Conservation (phyloP, 768 basidiomycete genomes). For the Glaciozyma antarctica region DNA sequence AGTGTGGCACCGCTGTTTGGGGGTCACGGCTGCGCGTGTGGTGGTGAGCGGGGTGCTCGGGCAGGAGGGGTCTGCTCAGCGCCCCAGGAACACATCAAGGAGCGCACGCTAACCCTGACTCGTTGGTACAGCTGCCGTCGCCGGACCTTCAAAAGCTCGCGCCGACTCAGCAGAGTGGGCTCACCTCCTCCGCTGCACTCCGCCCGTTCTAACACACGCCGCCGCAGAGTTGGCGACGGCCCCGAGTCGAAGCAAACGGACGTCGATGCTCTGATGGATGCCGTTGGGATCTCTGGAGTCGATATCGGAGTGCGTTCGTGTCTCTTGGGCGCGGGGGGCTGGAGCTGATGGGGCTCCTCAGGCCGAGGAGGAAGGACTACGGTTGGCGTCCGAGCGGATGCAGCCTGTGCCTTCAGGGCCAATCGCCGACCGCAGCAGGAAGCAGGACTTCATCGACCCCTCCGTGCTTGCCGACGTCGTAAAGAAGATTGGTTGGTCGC, state of each 20-base stretch:
- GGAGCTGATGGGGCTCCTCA: slow-evolving; percentile 37
- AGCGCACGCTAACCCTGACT: too few relatives aligned
- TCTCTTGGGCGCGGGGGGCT: too few relatives aligned
- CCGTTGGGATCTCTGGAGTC: slow-evolving; percentile 28
- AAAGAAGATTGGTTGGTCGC: slow-evolving; percentile 46
- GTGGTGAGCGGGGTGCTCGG: too few relatives aligned
- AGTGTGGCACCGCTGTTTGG: too few relatives aligned
- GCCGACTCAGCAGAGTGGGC: too few relatives aligned
- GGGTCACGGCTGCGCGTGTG: too few relatives aligned
- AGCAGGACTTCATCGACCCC: slow-evolving; percentile 66
- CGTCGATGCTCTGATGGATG: slow-evolving; percentile 29
- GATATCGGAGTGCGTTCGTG: slow-evolving; percentile 21
- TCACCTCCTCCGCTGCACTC: too few relatives aligned
- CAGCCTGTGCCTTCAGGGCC: slow-evolving; percentile 44
- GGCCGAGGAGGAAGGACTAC: slow-evolving; percentile 78
- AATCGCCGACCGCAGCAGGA: slow-evolving; percentile 68
- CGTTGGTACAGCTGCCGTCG: too few relatives aligned
- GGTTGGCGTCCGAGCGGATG: slow-evolving; percentile 46
- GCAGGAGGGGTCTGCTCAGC: too few relatives aligned
- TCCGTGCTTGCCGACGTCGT: slow-evolving; percentile 58
- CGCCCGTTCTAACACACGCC: too few relatives aligned
- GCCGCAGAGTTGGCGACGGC: neutral
- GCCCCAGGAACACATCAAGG: too few relatives aligned
- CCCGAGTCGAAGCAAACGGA: slow-evolving; percentile 8
- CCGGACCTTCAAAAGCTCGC: too few relatives aligned